Evolutionary conservation across 768 basidiomycete genomes (phyloP).

Genomic region (Suillus tomentosus): DNA sequence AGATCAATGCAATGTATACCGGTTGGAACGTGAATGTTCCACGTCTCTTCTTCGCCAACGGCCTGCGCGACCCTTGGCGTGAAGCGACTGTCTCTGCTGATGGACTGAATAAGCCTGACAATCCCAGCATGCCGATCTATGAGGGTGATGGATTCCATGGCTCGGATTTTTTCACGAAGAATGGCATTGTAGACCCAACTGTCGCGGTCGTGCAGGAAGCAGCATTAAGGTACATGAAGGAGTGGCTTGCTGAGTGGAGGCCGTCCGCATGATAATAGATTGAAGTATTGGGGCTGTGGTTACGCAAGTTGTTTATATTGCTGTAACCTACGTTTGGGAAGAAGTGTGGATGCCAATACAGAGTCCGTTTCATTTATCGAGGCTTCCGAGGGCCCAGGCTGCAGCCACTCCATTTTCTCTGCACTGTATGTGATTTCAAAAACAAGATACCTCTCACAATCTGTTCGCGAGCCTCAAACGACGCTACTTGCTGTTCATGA

Average conservation of each 20-base stretch:
- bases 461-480: no score
- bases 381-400: no score
- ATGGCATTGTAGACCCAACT: conserved; percentile 49
- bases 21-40: conserved; percentile 65
- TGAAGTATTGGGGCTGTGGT: background rate
- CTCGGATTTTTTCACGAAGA: conserved; percentile 52
- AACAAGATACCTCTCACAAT: no score
- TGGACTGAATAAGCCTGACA: conserved; percentile 46
- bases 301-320: background rate
- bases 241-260: conserved; percentile 55
- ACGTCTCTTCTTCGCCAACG: conserved; percentile 70
- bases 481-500: no score
- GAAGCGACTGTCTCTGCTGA: conserved; percentile 68
- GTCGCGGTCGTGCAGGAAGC: conserved; percentile 55
- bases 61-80: conserved; percentile 75
- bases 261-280: background rate
- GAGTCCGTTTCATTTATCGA: no score
- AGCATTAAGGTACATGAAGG: conserved; percentile 52
- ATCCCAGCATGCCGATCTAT: conserved; percentile 55
- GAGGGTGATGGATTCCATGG: conserved; percentile 67
- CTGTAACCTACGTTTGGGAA: background rate
- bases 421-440: no score
- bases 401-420: no score
- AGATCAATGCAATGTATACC: conserved; percentile 51
- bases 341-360: no score